phyloP scores from a whole-genome alignment of 1,139 yeast species.

The Nakaseomyces sp. region DNA sequence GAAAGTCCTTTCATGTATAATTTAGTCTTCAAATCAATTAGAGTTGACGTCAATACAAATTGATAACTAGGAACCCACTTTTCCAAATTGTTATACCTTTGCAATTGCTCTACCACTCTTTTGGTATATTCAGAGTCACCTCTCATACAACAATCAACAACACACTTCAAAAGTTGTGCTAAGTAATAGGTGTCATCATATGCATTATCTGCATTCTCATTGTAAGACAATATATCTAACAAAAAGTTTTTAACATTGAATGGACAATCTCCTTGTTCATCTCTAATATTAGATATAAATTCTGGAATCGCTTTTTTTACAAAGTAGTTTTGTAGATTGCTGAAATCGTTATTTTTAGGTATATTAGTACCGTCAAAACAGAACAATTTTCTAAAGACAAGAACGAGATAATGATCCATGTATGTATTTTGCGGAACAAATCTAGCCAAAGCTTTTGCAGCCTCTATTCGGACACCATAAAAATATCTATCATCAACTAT shows the following conservation, averaged over 20 bases:
- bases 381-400: constrained; percentile 58
- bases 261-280: constrained; percentile 63
- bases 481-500: constrained; percentile 77
- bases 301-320: constrained; percentile 60
- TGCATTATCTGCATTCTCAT: constrained; percentile 74
- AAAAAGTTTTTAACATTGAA: constrained; percentile 51
- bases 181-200: constrained; percentile 70
- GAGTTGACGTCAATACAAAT: constrained; percentile 46
- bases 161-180: constrained; percentile 47
- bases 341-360: constrained; percentile 76
- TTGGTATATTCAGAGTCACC: constrained; percentile 34
- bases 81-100: constrained; percentile 71
- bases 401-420: constrained; percentile 48
- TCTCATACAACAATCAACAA: constrained; percentile 41
- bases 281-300: constrained; percentile 53
- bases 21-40: constrained; percentile 46
- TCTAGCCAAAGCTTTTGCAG: constrained; percentile 68
- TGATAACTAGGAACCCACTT: constrained; percentile 79
- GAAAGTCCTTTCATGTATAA: constrained; percentile 51
- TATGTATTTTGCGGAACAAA: constrained; percentile 54
- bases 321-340: constrained; percentile 56
- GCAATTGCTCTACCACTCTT: constrained; percentile 51
- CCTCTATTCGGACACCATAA: constrained; percentile 82
- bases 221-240: constrained; percentile 66
- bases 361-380: constrained; percentile 61